Evolutionary conservation across 306 rosid genomes (phyloP).

Genomic region (Lathyrus sativus): DNA sequence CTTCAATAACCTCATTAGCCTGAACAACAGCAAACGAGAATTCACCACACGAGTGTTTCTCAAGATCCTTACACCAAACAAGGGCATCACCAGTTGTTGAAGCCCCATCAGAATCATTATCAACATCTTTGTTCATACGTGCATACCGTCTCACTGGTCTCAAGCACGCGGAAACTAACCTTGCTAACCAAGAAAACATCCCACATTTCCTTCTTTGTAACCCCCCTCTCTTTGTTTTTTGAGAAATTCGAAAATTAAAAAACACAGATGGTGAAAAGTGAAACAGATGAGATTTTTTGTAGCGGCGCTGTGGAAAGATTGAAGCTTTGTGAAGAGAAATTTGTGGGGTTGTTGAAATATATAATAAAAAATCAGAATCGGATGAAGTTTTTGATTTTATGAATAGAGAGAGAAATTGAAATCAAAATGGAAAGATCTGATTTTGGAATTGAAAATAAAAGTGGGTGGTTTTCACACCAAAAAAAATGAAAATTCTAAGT

Average conservation of each 20-base stretch:
- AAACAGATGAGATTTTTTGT: background rate
- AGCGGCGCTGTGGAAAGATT: background rate
- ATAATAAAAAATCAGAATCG: conserved; percentile 3
- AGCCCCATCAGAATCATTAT: conserved; percentile 46
- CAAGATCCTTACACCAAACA: conserved; percentile 70
- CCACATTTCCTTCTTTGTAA: conserved; percentile 80
- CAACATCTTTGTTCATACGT: conserved; percentile 81
- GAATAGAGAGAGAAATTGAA: background rate
- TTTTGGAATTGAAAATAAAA: background rate
- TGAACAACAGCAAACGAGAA: conserved; percentile 82
- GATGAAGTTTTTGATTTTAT: conserved; percentile 6
- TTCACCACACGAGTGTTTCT: conserved; percentile 70
- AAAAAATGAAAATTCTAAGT: too few relatives aligned
- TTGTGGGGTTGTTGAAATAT: conserved; percentile 13
- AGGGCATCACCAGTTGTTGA: conserved; percentile 56
- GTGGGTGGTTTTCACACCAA: background rate
- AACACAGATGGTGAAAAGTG: conserved; percentile 30
- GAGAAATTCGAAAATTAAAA: background rate
- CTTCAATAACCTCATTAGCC: conserved; percentile 76
- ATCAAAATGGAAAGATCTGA: conserved; percentile 36
- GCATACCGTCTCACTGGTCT: conserved; percentile 81
- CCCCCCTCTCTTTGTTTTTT: conserved; percentile 21
- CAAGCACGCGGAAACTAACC: conserved; percentile 81
- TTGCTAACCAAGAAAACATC: conserved; percentile 98
- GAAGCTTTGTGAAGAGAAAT: conserved; percentile 3